Percentiles rank a stretch among this genome's conserved stretches.
Evolutionary conservation across 2,329 filamentous ascomycete species (phyloP).

Genomic region (Tetracladium maxilliforme): DNA sequence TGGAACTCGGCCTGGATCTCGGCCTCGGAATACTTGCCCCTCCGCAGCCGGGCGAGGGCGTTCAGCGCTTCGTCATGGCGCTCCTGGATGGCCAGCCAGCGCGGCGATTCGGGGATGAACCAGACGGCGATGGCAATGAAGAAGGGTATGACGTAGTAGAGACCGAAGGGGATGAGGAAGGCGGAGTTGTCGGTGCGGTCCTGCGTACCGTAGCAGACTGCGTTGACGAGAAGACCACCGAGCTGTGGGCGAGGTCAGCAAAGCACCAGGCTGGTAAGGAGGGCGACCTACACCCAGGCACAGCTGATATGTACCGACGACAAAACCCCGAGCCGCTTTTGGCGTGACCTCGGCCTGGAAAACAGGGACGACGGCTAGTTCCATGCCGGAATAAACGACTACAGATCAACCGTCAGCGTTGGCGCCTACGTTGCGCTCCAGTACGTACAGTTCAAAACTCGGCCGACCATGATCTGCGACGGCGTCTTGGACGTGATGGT

Average conservation of each 20-base stretch:
- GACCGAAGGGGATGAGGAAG: conserved; percentile 8
- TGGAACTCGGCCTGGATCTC: conserved; percentile 8
- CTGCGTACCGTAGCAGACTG: conserved; percentile 5
- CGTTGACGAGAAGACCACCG: conserved; percentile 10
- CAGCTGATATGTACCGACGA: conserved; percentile 3
- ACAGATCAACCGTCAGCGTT: too few relatives aligned
- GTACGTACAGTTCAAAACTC: conserved; percentile 3
- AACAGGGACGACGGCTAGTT: conserved; percentile 4
- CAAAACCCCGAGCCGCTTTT: conserved; percentile 2
- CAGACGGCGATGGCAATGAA: conserved; percentile 7
- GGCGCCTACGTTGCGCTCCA: too few relatives aligned
- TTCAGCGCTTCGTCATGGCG: conserved; percentile 14
- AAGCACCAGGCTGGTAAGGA: too few relatives aligned
- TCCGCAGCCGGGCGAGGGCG: conserved; percentile 10
- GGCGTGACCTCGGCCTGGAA: conserved; percentile 4
- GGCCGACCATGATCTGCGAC: conserved; percentile 1
- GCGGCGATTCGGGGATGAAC: conserved; percentile 11
- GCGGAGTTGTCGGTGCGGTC: background rate
- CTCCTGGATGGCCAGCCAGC: conserved; percentile 14
- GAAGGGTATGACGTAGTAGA: conserved; percentile 9
- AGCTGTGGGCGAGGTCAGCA: background rate
- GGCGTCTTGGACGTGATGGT: conserved; percentile 2
- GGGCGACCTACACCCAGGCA: background rate
- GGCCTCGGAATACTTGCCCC: conserved; percentile 9
- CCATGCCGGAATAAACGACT: conserved; percentile 4